Conservation (phyloP, 2,329 filamentous ascomycete species). For the Stemphylium lycopersici region DNA sequence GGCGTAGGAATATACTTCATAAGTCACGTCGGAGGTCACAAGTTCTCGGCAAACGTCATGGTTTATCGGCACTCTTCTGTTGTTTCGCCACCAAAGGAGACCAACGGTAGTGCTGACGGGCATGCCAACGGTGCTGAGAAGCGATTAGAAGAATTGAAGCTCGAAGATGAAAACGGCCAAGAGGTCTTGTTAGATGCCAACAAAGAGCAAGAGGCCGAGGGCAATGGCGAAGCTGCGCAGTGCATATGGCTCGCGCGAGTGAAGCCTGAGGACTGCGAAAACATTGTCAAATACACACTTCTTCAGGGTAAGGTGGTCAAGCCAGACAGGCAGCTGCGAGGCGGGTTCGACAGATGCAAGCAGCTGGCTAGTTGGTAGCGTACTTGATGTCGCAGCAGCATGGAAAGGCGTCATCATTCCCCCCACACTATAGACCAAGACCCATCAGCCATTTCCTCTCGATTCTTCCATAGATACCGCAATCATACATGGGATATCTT, state of each 20-base stretch:
- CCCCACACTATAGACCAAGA: no score
- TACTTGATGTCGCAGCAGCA: background rate
- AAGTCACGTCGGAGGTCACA: slow-evolving; percentile 94
- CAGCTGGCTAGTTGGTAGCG: slow-evolving; percentile 84
- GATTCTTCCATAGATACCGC: no score
- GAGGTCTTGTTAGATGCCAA: slow-evolving; percentile 41
- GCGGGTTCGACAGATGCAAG: slow-evolving; percentile 84
- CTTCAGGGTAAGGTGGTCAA: slow-evolving; percentile 94
- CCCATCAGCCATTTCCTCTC: no score
- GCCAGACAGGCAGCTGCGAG: slow-evolving; percentile 81
- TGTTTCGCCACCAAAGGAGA: slow-evolving; percentile 21
- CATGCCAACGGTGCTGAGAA: slow-evolving; percentile 37
- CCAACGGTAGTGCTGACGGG: slow-evolving; percentile 21
- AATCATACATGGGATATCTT: no score
- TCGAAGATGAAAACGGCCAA: slow-evolving; percentile 47
- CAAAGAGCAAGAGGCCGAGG: slow-evolving; percentile 47
- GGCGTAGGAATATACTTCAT: slow-evolving; percentile 97
- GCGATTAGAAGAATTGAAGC: slow-evolving; percentile 48
- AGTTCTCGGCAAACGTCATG: slow-evolving; percentile 94
- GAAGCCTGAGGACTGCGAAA: slow-evolving; percentile 87
- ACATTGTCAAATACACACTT: slow-evolving; percentile 85
- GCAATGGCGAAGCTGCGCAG: slow-evolving; percentile 67
- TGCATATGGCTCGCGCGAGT: slow-evolving; percentile 93
- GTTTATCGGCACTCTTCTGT: slow-evolving; percentile 71
- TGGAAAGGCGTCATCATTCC: no score